These are phyloP conservation scores for Aristolochia fimbriata DNA, from an alignment of 164 flowering plant species.

Conservation along the genomic window DNA sequence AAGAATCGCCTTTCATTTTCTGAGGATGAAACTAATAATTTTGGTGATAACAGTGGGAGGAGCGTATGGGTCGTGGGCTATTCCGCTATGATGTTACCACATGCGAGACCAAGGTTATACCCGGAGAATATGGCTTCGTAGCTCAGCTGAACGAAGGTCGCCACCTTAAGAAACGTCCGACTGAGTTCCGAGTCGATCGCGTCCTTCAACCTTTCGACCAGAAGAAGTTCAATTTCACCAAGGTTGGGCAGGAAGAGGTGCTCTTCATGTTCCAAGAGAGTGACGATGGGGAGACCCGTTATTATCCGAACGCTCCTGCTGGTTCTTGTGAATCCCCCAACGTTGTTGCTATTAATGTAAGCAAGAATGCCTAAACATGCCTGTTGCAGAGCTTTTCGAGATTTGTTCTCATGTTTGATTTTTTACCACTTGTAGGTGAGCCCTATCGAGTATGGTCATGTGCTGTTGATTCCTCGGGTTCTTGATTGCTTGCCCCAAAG, in stretches of 20 bases:
- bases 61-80: conserved; percentile 53
- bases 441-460: conserved; percentile 92
- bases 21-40: background rate
- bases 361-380: conserved; percentile 1
- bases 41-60: conserved; percentile 50
- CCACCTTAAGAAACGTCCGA: conserved; percentile 77
- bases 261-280: conserved; percentile 59
- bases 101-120: conserved; percentile 66
- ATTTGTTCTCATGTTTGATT: background rate
- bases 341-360: conserved; percentile 79
- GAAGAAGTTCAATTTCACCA: conserved; percentile 78
- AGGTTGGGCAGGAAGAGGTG: conserved; percentile 87
- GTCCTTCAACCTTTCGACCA: conserved; percentile 84
- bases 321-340: conserved; percentile 30
- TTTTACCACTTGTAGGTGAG: conserved; percentile 46
- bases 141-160: conserved; percentile 89
- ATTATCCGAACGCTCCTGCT: conserved; percentile 29
- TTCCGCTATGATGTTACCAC: conserved; percentile 79
- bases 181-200: conserved; percentile 69
- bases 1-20: background rate
- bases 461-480: conserved; percentile 67
- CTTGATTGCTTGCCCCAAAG: conserved; percentile 68
- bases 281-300: conserved; percentile 24
- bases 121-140: conserved; percentile 57
- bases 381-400: background rate